Evolutionary conservation across 345 rosid species (phyloP).

Genomic region (Viola odorata): DNA sequence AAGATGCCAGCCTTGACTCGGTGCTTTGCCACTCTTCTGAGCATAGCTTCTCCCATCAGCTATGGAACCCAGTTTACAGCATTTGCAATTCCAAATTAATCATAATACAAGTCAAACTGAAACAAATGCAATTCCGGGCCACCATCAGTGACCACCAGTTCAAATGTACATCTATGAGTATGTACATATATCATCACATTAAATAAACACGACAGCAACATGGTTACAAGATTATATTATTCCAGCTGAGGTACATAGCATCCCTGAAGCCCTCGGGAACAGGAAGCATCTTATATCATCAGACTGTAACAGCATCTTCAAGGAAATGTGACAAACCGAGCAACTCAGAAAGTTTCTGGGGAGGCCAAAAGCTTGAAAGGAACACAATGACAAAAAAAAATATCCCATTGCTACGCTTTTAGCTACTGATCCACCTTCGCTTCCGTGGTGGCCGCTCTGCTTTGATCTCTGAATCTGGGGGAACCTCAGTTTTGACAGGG

Average conservation of each 20-base stretch:
- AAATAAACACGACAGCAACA: constrained; percentile 14
- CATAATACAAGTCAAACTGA: constrained; percentile 10
- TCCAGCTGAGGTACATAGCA: constrained; percentile 14
- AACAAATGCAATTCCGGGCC: constrained; percentile 25
- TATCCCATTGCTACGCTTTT: constrained; percentile 13
- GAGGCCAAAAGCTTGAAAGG: not conserved
- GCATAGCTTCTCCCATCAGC: not conserved
- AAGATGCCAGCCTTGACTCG: not conserved
- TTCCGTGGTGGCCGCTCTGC: constrained; percentile 87
- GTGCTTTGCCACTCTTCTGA: not conserved
- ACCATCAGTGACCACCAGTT: constrained; percentile 24
- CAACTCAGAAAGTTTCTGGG: not conserved
- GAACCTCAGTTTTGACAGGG: constrained; percentile 45
- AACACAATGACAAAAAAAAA: not conserved
- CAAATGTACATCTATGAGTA: constrained; percentile 32
- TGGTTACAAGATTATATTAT: constrained; percentile 18
- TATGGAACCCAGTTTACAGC: not conserved
- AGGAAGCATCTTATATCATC: constrained; percentile 6
- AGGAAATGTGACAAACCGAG: not conserved
- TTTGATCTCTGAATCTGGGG: constrained; percentile 63
- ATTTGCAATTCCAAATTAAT: constrained; percentile 13
- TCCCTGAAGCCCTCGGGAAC: constrained; percentile 12
- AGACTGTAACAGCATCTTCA: constrained; percentile 5
- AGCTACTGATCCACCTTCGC: constrained; percentile 81
- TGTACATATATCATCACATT: constrained; percentile 21